Evolutionary conservation across 2,329 filamentous ascomycete genomes (phyloP), one percentile per base, ranked within the genome.

Genomic region (Corniculantispora saksenae): DNA sequence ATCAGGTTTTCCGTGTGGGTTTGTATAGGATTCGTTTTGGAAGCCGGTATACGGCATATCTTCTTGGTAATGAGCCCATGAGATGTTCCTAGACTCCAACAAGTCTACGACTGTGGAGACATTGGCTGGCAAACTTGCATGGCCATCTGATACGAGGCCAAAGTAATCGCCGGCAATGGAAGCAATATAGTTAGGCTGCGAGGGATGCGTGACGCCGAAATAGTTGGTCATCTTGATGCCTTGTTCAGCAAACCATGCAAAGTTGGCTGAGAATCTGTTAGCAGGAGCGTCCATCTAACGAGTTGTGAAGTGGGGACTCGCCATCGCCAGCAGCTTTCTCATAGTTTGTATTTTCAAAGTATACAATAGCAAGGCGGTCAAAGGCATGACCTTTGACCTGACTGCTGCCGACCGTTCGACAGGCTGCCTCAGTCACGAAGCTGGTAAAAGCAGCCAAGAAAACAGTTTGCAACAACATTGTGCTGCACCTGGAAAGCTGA

Each of bases 161-260:
- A 91, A 92, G 76, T 90, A 89, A 76, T 92, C 90, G 62, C 90
- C 91, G 40, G 84, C 86, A 54, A 89, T 84, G 1, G 86, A 76
- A 2, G 90, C 87, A 64, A 89, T 83, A 74, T 94, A 94, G 80
- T 94, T 94, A n/a, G 91, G 91, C 80, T 93, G 84, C 0, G 86
- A 89, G 0, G 91, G 90, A 70, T 93, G 90, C 1, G 90, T 92
- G 45, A 90, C 78, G 21, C 82, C 89, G 65, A 82, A 85, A 76
- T 84, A 73, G 69, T 74, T 75, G 64, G 69, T 68, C 58, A 77
- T 68, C 19, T 69, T 70, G 66, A 77, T 71, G 51, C 75, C 75
- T 68, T 71, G 67, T 8, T 71, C 66, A 38, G 70, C 66, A 48
- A 76, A 71, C 66, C 65, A 72, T 9, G 66, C 56, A 61, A 74